Percentiles rank a stretch among this genome's conserved stretches.
Conservation (phyloP, 345 rosid genomes). For the Rhizophora apiculata region DNA sequence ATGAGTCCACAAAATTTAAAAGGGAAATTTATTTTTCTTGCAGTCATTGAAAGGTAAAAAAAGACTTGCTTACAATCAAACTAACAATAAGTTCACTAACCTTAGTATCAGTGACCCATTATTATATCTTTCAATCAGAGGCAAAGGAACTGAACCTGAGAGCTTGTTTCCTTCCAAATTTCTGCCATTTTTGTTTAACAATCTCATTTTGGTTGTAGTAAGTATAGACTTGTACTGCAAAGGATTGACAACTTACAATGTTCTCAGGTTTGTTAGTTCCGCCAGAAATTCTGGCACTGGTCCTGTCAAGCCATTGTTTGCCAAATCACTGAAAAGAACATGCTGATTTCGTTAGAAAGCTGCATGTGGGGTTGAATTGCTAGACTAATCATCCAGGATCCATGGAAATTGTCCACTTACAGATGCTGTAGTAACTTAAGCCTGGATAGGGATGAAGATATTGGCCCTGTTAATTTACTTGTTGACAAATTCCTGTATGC, state of each 20-base stretch:
- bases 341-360: not conserved
- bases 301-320: conserved; percentile 25
- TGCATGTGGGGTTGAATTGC: too few relatives aligned
- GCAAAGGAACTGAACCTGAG: conserved; percentile 30
- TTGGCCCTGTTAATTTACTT: conserved; percentile 24
- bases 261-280: conserved; percentile 29
- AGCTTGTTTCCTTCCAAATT: conserved; percentile 34
- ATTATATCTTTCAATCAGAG: conserved; percentile 13
- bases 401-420: conserved; percentile 19
- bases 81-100: conserved; percentile 8
- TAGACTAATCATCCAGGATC: too few relatives aligned
- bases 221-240: not conserved
- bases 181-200: conserved; percentile 13
- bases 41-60: not conserved
- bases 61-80: too few relatives aligned
- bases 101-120: conserved; percentile 20
- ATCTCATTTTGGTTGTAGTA: not conserved
- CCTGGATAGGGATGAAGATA: conserved; percentile 16
- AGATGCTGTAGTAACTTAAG: conserved; percentile 23
- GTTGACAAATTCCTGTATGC: conserved; percentile 26
- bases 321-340: conserved; percentile 26
- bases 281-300: conserved; percentile 31
- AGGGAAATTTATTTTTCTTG: not conserved
- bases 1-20: not conserved
- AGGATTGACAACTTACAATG: conserved; percentile 31